Percentiles rank a stretch among this genome's conserved stretches.
These are phyloP conservation scores for Crithidia fasciculata DNA, from an alignment of 208 protist genomes.

Conservation along the genomic window DNA sequence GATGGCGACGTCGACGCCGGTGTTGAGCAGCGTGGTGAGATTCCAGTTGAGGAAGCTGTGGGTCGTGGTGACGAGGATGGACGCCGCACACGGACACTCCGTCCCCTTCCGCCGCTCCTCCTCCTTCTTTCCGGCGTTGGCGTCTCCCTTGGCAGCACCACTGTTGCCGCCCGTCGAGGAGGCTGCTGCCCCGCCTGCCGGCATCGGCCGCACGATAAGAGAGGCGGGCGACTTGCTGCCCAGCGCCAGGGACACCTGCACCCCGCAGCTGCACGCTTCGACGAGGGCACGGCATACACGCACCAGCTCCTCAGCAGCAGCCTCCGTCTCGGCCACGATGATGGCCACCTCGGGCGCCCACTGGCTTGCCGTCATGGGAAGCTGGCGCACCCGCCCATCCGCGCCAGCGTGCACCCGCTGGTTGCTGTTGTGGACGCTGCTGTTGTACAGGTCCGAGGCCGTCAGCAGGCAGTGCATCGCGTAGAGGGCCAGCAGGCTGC, in stretches of 20 bases:
- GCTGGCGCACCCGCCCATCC: conserved; percentile 23
- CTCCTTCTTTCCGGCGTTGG: conserved; percentile 3
- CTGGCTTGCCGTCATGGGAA: conserved; percentile 21
- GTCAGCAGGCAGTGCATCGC: conserved; percentile 59
- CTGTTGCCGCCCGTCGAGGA: too few species aligned
- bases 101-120: conserved; percentile 1
- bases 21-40: conserved; percentile 16
- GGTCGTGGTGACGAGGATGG: conserved; percentile 33
- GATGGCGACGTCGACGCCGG: conserved; percentile 23
- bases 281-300: conserved; percentile 16
- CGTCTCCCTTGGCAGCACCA: not conserved
- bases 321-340: conserved; percentile 41
- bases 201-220: conserved; percentile 12
- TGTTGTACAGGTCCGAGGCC: conserved; percentile 4
- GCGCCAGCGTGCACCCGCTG: conserved; percentile 5
- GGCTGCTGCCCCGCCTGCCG: too few species aligned
- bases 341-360: conserved; percentile 41
- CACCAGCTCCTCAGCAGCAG: conserved; percentile 29
- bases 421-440: not conserved
- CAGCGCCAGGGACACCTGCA: conserved; percentile 2
- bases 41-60: conserved; percentile 37
- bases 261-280: conserved; percentile 9
- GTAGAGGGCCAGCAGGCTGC: conserved; percentile 52
- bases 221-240: conserved; percentile 19
- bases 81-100: conserved; percentile 22